Percentiles rank a stretch among this genome's conserved stretches.
Evolutionary conservation across 78 protist species (phyloP).

Genomic region (Mantamonas sphyraenae): DNA sequence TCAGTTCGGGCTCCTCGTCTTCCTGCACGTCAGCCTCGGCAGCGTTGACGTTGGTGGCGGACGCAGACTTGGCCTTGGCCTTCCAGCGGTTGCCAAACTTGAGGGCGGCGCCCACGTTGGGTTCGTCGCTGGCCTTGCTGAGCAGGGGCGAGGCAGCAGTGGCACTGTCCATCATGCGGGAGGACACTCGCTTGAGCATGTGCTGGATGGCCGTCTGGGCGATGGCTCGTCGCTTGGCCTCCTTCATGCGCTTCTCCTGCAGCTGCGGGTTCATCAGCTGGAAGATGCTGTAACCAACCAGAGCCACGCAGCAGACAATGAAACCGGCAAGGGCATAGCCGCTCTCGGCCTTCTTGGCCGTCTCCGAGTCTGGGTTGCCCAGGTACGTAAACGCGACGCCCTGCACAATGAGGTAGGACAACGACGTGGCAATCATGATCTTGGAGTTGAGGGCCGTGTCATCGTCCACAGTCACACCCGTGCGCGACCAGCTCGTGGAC

Average conservation of each 20-base stretch:
- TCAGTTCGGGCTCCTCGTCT: constrained; percentile 28
- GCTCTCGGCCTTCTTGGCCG: constrained; percentile 13
- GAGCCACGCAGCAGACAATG: constrained; percentile 5
- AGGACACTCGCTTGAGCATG: background rate
- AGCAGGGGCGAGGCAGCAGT: background rate
- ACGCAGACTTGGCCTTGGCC: background rate
- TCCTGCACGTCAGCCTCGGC: constrained; percentile 53
- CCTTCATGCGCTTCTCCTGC: constrained; percentile 25
- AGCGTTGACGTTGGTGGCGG: too few species aligned
- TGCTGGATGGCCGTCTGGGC: background rate
- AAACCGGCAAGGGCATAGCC: constrained; percentile 52
- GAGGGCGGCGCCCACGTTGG: too few species aligned
- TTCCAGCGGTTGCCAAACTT: constrained; percentile 17
- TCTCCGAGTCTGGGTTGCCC: constrained; percentile 9
- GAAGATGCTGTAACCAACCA: constrained; percentile 39
- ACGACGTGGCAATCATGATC: constrained; percentile 31
- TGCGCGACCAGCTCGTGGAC: constrained; percentile 10
- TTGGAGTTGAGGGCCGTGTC: constrained; percentile 33
- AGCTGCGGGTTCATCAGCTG: constrained; percentile 38
- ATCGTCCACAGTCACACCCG: constrained; percentile 35
- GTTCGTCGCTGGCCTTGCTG: background rate
- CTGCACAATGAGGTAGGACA: constrained; percentile 60
- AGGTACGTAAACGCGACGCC: constrained; percentile 48
- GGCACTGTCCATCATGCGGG: background rate
- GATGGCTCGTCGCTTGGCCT: constrained; percentile 20